Base-by-base conservation (phyloP, 164 flowering plant species). In the Stephania japonica region DNA sequence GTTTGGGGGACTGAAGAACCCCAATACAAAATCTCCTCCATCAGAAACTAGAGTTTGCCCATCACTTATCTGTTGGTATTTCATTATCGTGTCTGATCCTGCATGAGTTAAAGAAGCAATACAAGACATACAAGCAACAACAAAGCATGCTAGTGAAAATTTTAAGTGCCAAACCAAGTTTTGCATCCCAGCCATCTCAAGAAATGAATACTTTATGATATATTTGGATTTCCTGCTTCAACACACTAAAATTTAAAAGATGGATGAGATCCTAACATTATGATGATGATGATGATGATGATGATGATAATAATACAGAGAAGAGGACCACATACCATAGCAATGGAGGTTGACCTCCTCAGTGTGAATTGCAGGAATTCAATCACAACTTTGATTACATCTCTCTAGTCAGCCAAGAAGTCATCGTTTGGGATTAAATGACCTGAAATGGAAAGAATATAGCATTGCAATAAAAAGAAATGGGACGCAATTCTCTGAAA, bases 1-100 rank as follows among this genome's bases (percentile, higher is more conserved):
- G 65, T 32, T 70, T 1, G 23, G 43, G 26, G 62, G 62, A 23
- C 72, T 50, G 27, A 70, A 70, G 62, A 70, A 70, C 14, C 72
- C 72, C 47, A 70, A 70, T 25, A n/a, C 72, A 49, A 70, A 70
- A 42, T 2, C 18, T 6, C 72, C 72, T 8, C 14, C 38, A 1
- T 42, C 32, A 7, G 72, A 70, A 24, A 25, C 63, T 70, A 70
- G 14, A 24, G 72, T 70, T 50, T 70, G 41, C 19, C 72, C 72
- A 70, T 70, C 72, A 21, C 13, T 23, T 11, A 69, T 44, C n/a
- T 69, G 56, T 12, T 69, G 6, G 47, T 41, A 26, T 23, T 43
- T 44, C 14, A 32, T 23, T 42, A 69, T 69, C 59, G 4, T 69
- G 71, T 69, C 59, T 13, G 32, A 69, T 69, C 44, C 71, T 44